A percentile compares a stretch with the other conserved stretches of the same genome.
Evolutionary conservation across 768 basidiomycete genomes (phyloP).

Genomic region (Psilocybe azurescens): DNA sequence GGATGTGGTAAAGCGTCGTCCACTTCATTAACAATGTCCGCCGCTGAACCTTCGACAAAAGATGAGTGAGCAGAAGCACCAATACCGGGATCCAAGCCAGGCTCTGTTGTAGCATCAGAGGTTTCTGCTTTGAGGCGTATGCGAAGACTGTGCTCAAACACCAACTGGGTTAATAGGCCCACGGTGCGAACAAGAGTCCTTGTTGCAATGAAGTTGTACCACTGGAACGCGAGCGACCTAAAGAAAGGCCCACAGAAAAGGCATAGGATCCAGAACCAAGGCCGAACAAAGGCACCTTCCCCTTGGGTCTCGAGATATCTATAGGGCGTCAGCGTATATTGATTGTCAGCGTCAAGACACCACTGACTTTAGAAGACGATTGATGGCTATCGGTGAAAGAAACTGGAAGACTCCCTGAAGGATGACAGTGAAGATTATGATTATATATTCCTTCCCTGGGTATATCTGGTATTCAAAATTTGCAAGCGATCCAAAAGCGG

Average conservation of each 20-base stretch:
- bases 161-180: conserved; percentile 45
- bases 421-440: conserved; percentile 4
- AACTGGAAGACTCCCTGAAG: neutral
- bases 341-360: no score
- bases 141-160: conserved; percentile 56
- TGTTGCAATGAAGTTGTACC: conserved; percentile 57
- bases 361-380: conserved; percentile 10
- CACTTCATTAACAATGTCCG: no score
- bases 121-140: conserved; percentile 62
- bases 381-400: conserved; percentile 12
- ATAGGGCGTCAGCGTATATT: neutral
- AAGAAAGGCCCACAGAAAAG: neutral
- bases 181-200: conserved; percentile 47
- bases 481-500: no score
- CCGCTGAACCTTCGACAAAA: no score
- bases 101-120: neutral
- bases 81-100: neutral
- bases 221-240: conserved; percentile 62
- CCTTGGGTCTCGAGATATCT: conserved; percentile 64
- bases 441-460: conserved; percentile 27
- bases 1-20: no score
- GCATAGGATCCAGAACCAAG: conserved; percentile 68
- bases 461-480: neutral
- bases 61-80: no score
- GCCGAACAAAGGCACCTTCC: conserved; percentile 50